Evolutionary conservation across 2,329 filamentous ascomycete species (phyloP).

Genomic region (Hypomyces rosellus): DNA sequence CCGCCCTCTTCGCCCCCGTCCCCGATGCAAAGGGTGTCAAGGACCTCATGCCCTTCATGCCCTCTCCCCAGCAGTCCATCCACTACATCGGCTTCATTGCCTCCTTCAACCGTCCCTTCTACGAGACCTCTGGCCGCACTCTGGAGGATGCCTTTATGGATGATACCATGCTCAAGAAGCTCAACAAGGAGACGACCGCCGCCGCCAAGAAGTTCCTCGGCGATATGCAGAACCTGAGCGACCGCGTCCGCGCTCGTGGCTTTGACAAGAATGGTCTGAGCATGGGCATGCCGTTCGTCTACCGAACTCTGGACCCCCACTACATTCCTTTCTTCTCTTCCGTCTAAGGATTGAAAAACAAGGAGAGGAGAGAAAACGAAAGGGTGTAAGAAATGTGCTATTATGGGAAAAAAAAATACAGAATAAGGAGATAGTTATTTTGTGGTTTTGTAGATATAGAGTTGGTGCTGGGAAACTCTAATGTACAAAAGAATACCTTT

Average conservation of each 20-base stretch:
- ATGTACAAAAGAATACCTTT: too few relatives aligned
- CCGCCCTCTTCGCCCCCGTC: slow-evolving; percentile 32
- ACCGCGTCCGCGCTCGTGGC: slow-evolving; percentile 25
- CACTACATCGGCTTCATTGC: slow-evolving; percentile 31
- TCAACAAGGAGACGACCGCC: slow-evolving; percentile 23
- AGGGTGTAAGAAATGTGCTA: too few relatives aligned
- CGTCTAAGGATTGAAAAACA: slow-evolving; percentile 6
- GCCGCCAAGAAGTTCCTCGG: slow-evolving; percentile 31
- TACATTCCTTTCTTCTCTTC: slow-evolving; percentile 16
- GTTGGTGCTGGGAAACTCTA: too few relatives aligned
- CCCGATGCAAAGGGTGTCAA: slow-evolving; percentile 34
- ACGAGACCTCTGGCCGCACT: slow-evolving; percentile 29
- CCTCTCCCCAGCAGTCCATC: slow-evolving; percentile 24
- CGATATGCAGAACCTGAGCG: slow-evolving; percentile 33
- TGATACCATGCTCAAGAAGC: slow-evolving; percentile 24
- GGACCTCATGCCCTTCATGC: slow-evolving; percentile 30
- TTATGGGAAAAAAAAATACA: too few relatives aligned
- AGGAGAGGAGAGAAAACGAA: too few relatives aligned
- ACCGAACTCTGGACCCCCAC: slow-evolving; percentile 18
- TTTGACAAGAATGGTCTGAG: slow-evolving; percentile 38
- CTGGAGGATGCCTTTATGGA: slow-evolving; percentile 37
- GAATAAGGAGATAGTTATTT: too few relatives aligned
- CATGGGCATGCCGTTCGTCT: slow-evolving; percentile 43
- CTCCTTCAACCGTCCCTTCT: slow-evolving; percentile 35
- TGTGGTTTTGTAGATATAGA: too few relatives aligned